phyloP scores from a whole-genome alignment of 2,329 filamentous ascomycete species.

The Pseudocercospora ulei region DNA sequence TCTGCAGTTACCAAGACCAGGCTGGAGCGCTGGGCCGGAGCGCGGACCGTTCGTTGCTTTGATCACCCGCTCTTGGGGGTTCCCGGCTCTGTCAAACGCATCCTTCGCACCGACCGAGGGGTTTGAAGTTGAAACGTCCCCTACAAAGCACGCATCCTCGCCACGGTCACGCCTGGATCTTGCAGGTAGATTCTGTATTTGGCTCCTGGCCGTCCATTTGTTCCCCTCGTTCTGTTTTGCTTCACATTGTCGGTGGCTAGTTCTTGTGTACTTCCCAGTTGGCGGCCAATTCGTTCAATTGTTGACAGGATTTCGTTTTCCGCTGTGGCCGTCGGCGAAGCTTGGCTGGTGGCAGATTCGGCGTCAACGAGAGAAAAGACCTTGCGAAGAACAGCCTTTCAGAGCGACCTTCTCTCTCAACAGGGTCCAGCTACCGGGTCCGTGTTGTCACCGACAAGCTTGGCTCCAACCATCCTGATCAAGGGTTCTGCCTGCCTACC shows the following conservation, averaged over 20 bases:
- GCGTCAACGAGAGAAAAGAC: no score
- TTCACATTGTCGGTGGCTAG: constrained; percentile 19
- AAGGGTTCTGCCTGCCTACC: no score
- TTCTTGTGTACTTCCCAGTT: constrained; percentile 16
- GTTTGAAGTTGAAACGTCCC: constrained; percentile 19
- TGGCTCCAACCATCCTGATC: no score
- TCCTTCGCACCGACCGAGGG: constrained; percentile 14
- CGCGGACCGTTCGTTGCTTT: constrained; percentile 13
- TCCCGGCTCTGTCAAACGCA: constrained; percentile 22
- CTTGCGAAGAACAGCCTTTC: no score
- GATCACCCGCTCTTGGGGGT: constrained; percentile 18
- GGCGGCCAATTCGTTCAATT: constrained; percentile 14
- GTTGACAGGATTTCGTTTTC: constrained; percentile 12
- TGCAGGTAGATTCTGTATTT: constrained; percentile 13
- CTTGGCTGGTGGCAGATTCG: no score
- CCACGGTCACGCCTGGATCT: constrained; percentile 12
- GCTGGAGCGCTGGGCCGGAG: constrained; percentile 19
- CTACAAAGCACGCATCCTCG: constrained; percentile 17
- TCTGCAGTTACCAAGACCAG: constrained; percentile 17
- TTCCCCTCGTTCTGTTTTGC: constrained; percentile 19
- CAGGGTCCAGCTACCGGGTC: no score
- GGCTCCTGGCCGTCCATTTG: constrained; percentile 19
- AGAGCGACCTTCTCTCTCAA: no score
- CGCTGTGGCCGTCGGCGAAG: no score
- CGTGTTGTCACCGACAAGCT: no score